Evolutionary conservation across 148 eudicot species (phyloP).

Genomic region (Gaultheria prostrata): DNA sequence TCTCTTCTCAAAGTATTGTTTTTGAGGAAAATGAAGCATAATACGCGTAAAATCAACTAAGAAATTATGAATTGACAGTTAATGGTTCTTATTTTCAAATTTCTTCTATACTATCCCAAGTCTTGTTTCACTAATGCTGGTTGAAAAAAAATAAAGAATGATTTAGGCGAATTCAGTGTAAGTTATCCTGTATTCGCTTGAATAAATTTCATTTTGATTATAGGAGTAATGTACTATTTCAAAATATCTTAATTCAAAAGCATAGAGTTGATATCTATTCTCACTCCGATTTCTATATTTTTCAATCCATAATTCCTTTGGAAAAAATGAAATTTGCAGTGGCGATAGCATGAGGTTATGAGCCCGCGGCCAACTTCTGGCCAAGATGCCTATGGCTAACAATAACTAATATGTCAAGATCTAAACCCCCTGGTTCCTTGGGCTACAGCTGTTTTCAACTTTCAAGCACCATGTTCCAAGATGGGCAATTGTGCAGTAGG

Average conservation of each 20-base stretch:
- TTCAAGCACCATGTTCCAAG: too few species aligned
- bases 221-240: not conserved
- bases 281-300: not conserved
- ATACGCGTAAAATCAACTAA: too few species aligned
- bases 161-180: not conserved
- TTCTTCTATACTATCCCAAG: not conserved
- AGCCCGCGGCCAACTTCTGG: not conserved
- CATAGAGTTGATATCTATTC: not conserved
- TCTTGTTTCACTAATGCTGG: not conserved
- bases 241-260: not conserved
- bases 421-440: not conserved
- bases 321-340: not conserved
- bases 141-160: not conserved
- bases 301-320: not conserved
- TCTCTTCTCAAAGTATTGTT: too few species aligned
- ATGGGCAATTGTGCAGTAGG: too few species aligned
- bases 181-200: not conserved
- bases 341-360: not conserved
- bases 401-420: not conserved
- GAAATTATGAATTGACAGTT: too few species aligned
- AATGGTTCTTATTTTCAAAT: too few species aligned
- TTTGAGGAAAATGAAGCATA: too few species aligned
- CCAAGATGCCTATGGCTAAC: too few species aligned
- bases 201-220: not conserved
- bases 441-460: too few species aligned